These are phyloP conservation scores for Curvularia sp. DNA, from an alignment of 2,329 filamentous ascomycete genomes.

Conservation along the genomic window DNA sequence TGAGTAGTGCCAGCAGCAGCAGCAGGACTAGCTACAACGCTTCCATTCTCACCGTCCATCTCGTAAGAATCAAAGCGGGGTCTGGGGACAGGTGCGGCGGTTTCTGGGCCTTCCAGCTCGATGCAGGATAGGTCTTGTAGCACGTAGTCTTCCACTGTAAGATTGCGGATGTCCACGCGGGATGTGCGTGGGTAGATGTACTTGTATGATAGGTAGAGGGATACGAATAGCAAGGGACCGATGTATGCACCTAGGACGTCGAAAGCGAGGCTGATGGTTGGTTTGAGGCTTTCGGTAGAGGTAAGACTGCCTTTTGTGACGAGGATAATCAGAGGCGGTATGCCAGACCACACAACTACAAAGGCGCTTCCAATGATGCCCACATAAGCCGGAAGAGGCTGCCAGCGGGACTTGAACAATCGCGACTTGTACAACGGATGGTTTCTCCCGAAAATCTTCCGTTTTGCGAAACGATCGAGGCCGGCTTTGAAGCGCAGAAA, in stretches of 20 bases:
- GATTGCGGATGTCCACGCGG: slow-evolving; percentile 25
- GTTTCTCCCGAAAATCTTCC: slow-evolving; percentile 33
- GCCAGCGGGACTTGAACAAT: slow-evolving; percentile 45
- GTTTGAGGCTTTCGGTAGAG: slow-evolving; percentile 19
- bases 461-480: slow-evolving; percentile 23
- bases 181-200: slow-evolving; percentile 25
- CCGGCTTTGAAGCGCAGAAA: slow-evolving; percentile 43
- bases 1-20: background rate
- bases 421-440: slow-evolving; percentile 29
- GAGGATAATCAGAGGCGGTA: slow-evolving; percentile 37
- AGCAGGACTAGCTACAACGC: background rate
- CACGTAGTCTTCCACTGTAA: slow-evolving; percentile 29
- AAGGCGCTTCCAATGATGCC: slow-evolving; percentile 36
- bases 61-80: slow-evolving; percentile 15
- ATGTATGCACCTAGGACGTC: slow-evolving; percentile 38
- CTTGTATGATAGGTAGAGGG: slow-evolving; percentile 32
- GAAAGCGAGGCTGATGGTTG: slow-evolving; percentile 27
- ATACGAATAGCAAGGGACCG: slow-evolving; percentile 29
- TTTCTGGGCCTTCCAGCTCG: slow-evolving; percentile 22
- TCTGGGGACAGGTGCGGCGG: slow-evolving; percentile 1
- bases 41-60: slow-evolving; percentile 17
- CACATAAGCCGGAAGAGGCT: slow-evolving; percentile 42
- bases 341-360: slow-evolving; percentile 38
- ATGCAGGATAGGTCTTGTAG: slow-evolving; percentile 27
- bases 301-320: slow-evolving; percentile 20